Evolutionary conservation across 2,329 filamentous ascomycete genomes (phyloP).

Genomic region (Ophiostoma montium): DNA sequence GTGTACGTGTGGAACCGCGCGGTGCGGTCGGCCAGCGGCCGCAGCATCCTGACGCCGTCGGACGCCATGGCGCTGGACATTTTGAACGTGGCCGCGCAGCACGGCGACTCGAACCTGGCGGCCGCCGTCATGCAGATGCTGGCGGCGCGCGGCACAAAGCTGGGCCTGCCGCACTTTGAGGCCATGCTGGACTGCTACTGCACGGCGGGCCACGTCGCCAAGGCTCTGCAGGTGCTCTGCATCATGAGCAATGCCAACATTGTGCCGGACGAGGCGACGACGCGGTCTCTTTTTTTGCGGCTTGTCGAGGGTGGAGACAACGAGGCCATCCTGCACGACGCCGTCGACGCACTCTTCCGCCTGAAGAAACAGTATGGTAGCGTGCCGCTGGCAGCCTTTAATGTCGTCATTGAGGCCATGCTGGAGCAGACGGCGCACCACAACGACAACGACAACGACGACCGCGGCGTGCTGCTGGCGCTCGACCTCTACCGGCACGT

Average conservation of each 20-base stretch:
- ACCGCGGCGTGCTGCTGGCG: slow-evolving; percentile 11
- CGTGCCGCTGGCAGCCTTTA: slow-evolving; percentile 26
- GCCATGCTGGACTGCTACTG: slow-evolving; percentile 60
- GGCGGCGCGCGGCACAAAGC: slow-evolving; percentile 38
- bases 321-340: slow-evolving; percentile 4
- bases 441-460: neutral
- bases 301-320: neutral
- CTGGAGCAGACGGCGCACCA: slow-evolving; percentile 1
- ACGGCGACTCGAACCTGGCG: slow-evolving; percentile 54
- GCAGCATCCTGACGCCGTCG: slow-evolving; percentile 38
- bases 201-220: slow-evolving; percentile 41
- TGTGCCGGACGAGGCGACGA: slow-evolving; percentile 42
- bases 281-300: slow-evolving; percentile 42
- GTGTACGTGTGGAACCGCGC: slow-evolving; percentile 53
- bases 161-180: slow-evolving; percentile 63
- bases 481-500: slow-evolving; percentile 25
- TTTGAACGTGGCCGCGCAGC: slow-evolving; percentile 55
- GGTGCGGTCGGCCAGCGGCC: slow-evolving; percentile 19
- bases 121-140: slow-evolving; percentile 57
- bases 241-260: slow-evolving; percentile 57
- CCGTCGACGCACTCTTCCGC: slow-evolving; percentile 40
- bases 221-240: slow-evolving; percentile 54
- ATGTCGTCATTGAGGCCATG: slow-evolving; percentile 26
- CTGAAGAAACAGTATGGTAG: slow-evolving; percentile 24
- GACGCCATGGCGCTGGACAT: slow-evolving; percentile 34